Conservation (phyloP, 2,329 filamentous ascomycete genomes). For the Diplocarpon mali region DNA sequence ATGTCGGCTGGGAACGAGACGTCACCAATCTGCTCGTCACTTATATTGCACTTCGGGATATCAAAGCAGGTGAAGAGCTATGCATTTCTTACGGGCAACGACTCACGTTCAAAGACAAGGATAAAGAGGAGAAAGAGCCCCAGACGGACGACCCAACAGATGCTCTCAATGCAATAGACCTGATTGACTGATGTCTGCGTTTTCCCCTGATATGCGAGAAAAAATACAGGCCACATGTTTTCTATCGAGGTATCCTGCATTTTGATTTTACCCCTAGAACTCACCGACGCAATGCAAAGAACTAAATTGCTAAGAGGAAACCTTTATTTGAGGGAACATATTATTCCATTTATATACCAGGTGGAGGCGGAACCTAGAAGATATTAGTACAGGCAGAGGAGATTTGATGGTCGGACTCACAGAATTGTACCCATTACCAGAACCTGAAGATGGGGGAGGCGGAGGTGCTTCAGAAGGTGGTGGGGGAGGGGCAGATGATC, state of each 20-base stretch:
- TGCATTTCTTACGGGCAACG: constrained; percentile 33
- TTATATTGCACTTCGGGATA: constrained; percentile 38
- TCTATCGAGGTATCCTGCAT: constrained; percentile 16
- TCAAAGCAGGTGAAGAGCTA: constrained; percentile 41
- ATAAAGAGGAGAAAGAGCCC: constrained; percentile 17
- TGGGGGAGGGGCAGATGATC: constrained; percentile 40
- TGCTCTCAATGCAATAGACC: constrained; percentile 24
- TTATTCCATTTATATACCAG: constrained; percentile 32
- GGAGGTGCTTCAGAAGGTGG: constrained; percentile 47
- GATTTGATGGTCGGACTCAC: constrained; percentile 25
- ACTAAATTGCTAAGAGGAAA: neutral
- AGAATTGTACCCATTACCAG: constrained; percentile 50
- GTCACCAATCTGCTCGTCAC: constrained; percentile 33
- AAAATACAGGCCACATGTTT: neutral
- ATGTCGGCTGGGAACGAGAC: constrained; percentile 44
- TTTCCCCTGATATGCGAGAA: neutral
- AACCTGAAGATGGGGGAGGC: constrained; percentile 46
- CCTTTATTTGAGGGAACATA: neutral
- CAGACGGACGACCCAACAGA: constrained; percentile 21
- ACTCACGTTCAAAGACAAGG: constrained; percentile 29
- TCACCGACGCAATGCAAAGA: neutral
- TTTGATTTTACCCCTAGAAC: constrained; percentile 4
- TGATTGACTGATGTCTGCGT: constrained; percentile 25
- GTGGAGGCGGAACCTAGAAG: constrained; percentile 38
- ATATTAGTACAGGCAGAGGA: constrained; percentile 5